Conservation (phyloP, 75 land plant species). For the Sequoiadendron giganteum region DNA sequence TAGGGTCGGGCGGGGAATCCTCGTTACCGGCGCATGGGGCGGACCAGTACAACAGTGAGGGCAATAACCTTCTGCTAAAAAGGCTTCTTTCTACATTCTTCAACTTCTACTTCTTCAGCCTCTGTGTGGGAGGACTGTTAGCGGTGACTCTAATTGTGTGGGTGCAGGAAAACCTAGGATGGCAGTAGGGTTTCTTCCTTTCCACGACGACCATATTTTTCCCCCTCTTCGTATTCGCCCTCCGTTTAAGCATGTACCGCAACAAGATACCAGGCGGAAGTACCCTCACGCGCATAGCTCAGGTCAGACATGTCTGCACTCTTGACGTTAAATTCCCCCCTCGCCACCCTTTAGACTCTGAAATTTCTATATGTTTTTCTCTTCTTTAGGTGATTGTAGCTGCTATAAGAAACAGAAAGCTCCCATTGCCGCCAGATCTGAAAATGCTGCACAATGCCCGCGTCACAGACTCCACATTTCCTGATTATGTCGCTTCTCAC, state of each 20-base stretch:
- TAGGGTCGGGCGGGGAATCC: constrained; percentile 79
- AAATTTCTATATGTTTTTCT: not conserved
- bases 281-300: no score
- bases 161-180: no score
- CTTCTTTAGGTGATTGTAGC: not conserved
- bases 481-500: not conserved
- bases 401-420: not conserved
- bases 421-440: not conserved
- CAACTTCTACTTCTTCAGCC: constrained; percentile 90
- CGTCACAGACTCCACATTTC: not conserved
- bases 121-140: constrained; percentile 69
- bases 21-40: constrained; percentile 84
- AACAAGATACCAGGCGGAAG: no score
- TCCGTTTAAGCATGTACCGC: not conserved
- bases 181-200: constrained; percentile 85
- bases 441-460: not conserved
- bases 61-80: constrained; percentile 30
- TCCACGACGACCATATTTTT: constrained; percentile 58
- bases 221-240: constrained; percentile 64
- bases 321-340: no score
- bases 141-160: constrained; percentile 81
- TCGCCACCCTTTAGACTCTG: constrained; percentile 54
- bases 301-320: no score
- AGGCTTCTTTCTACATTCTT: constrained; percentile 68
- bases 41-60: constrained; percentile 65